Conservation (phyloP, 2,329 filamentous ascomycete genomes). For the Rutstroemia sp. region DNA sequence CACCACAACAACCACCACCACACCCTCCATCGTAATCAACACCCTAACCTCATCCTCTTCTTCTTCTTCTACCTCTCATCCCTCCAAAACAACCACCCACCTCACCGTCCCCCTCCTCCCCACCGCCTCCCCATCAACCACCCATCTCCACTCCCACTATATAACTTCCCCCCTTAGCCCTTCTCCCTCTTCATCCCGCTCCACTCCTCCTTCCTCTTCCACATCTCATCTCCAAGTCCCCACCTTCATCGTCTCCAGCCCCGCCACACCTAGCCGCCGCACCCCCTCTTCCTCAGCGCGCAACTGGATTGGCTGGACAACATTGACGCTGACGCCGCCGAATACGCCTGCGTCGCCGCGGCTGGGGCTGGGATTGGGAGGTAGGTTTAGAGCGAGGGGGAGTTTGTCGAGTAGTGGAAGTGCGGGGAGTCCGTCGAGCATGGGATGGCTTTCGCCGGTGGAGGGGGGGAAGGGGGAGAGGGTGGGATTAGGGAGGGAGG, state of each 20-base stretch:
- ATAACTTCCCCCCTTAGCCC: not conserved
- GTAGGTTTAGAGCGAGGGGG: too few species aligned
- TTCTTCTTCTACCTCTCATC: not conserved
- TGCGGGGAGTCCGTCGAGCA: not conserved
- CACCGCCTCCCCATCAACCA: not conserved
- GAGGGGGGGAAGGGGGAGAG: too few species aligned
- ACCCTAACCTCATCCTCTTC: not conserved
- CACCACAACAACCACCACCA: too few species aligned
- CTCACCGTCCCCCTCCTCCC: not conserved
- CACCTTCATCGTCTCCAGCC: not conserved
- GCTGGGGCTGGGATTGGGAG: too few species aligned
- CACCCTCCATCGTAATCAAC: not conserved
- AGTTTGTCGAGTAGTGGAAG: too few species aligned
- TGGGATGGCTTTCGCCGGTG: not conserved
- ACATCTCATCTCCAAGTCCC: not conserved
- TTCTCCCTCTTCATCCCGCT: not conserved
- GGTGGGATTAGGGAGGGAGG: not conserved
- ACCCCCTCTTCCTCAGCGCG: too few species aligned
- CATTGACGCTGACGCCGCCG: too few species aligned
- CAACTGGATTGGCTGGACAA: too few species aligned
- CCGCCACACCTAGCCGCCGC: too few species aligned
- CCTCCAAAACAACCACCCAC: too few species aligned
- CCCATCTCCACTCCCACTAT: not conserved
- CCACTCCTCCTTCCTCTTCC: not conserved
- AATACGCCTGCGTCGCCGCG: too few species aligned